Evolutionary conservation across 1,284 basidiomycete species (phyloP), one percentile per base, ranked within the genome.

Genomic region (Cutaneotrichosporon mucoides): DNA sequence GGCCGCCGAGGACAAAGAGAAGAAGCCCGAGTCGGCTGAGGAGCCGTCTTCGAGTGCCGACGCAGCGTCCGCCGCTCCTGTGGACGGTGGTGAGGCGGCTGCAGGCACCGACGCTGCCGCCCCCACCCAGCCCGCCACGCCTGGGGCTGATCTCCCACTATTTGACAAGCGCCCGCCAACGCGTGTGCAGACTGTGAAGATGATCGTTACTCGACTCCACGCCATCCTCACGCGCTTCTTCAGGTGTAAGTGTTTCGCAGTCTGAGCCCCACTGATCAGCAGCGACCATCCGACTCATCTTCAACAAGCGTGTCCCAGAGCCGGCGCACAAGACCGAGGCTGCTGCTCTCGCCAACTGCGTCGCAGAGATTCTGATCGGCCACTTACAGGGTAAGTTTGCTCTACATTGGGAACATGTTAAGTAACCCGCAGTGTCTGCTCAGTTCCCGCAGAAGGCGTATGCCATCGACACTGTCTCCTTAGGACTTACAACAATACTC

Each of bases 251-350:
- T 75, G 16, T 6, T n/a, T 24, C 24, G 34, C 40, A 7, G 24
- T 24, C 24, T 24, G 24, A 24, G 24, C 24, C 24, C 43, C 40
- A 41, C 54, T 24, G 58, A 50, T 60, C 47, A 42, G 38, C 62
- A 92, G 91, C 90, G 13, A 85, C 93, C 62, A 88, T 93, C 62
- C 90, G 92, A 73, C 82, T 96, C 72, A 88, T 97, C 73, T 75
- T 79, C 10, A 86, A 90, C 70, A 88, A 87, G 34, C 84, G 94
- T 59, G 84, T 88, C 36, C 66, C 86, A 11, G 95, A 99, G 69
- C 66, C 84, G 1, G 71, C 82, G 4, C 92, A 95, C 75, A 89
- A 86, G 76, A 85, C 86, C 67, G 88, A 92, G 68, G 88, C 94
- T 9, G 70, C 81, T 10, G 82, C 84, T 10, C 85, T 90, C 1